Evolutionary conservation across 1,284 basidiomycete genomes (phyloP), one percentile per base, ranked within the genome.

Genomic region (Cronartium ribicola): DNA sequence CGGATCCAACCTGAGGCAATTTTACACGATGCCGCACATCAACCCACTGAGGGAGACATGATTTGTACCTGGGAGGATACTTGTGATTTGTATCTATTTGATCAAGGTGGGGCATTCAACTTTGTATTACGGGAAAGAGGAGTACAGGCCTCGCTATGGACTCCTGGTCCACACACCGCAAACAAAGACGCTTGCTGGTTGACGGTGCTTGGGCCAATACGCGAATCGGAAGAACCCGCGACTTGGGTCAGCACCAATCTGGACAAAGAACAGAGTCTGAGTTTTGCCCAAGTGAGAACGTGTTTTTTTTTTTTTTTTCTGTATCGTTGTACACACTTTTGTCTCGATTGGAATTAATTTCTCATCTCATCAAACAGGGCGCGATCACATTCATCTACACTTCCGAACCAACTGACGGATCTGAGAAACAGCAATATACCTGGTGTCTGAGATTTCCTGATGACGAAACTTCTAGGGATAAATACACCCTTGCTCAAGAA

Each of bases 401-500:
- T 39, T 71, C 63, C 62, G 14, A 14, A 5, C 4, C 39, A 51
- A 43, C 68, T 29, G 68, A 20, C n/a, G 14, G 13, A 22, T 40
- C 46, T 5, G 69, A 68, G 10, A n/a, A 44, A 4, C 29, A 41
- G 10, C n/a, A 20, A 11, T 44, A 44, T 51, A 55, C 70, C 20
- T 74, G 71, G 71, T 51, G 41, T 51, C 55, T 74, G 37, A 46
- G 64, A 62, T 74, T 74, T 48, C 44, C 43, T 43, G 4, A 55
- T 22, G 55, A 60, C 20, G 51, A 59, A 14, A 17, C 10, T n/a
- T 67, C 65, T 5, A 41, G 41, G 48, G 71, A 74, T 67, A 37
- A 48, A 41, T 74, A 62, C 55, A 61, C 41, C 40, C 40, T n/a
- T 20, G 71, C 71, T 14, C 71, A 74, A 61, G 71, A 67, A 62